These are phyloP conservation scores for Periconia sp. DNA, from an alignment of 2,329 filamentous ascomycete species.

Conservation along the genomic window DNA sequence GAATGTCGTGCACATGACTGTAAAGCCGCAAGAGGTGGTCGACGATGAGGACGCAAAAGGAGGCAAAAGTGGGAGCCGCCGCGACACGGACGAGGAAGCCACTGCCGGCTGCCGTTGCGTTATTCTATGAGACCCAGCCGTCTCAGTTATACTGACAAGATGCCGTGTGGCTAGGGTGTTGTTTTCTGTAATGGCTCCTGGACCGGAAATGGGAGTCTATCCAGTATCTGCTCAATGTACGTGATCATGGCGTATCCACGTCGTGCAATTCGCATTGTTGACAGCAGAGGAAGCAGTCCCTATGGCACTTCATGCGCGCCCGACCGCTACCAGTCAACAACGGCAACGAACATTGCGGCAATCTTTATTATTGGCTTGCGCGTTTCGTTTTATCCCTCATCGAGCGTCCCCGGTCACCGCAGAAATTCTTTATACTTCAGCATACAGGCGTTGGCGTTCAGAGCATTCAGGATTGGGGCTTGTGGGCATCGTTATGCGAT, in stretches of 20 bases:
- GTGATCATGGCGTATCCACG: background rate
- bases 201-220: conserved; percentile 2
- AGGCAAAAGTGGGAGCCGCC: conserved; percentile 55
- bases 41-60: conserved; percentile 77
- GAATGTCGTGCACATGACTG: conserved; percentile 93
- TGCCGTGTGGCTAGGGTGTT: background rate
- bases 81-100: conserved; percentile 59
- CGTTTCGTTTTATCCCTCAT: background rate
- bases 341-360: background rate
- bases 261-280: background rate
- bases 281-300: conserved; percentile 2
- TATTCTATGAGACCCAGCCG: conserved; percentile 53
- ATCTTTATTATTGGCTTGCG: background rate
- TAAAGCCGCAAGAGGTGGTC: conserved; percentile 80
- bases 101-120: conserved; percentile 65
- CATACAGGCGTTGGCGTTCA: conserved; percentile 4
- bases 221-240: background rate
- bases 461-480: background rate
- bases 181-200: conserved; percentile 1
- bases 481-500: background rate
- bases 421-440: background rate
- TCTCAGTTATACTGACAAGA: conserved; percentile 1
- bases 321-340: background rate
- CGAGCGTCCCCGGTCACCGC: background rate
- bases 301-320: background rate